These are phyloP conservation scores for Macadamia tetraphylla DNA, from an alignment of 164 flowering plant genomes.

Conservation along the genomic window DNA sequence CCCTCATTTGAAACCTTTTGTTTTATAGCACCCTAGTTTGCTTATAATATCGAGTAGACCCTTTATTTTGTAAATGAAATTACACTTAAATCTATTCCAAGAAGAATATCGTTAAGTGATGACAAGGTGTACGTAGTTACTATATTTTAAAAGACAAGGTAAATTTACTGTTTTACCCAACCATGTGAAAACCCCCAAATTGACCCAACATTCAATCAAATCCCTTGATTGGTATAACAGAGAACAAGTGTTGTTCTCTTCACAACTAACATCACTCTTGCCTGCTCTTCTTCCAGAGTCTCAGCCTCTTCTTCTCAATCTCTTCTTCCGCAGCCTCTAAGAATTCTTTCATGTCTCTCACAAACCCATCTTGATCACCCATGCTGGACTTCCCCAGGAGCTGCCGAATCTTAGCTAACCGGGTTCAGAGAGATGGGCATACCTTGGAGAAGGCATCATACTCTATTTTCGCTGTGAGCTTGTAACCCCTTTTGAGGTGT, in stretches of 20 bases:
- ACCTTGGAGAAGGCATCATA: constrained; percentile 29
- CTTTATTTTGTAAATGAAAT: too few relatives aligned
- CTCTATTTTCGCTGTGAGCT: constrained; percentile 43
- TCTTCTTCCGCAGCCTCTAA: constrained; percentile 41
- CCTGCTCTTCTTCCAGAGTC: constrained; percentile 48
- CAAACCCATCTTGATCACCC: constrained; percentile 37
- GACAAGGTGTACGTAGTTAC: too few relatives aligned
- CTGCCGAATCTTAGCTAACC: constrained; percentile 28
- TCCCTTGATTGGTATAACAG: constrained; percentile 71
- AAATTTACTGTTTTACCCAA: too few relatives aligned
- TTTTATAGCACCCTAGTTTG: too few relatives aligned
- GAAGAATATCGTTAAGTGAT: too few relatives aligned
- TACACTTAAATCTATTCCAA: too few relatives aligned
- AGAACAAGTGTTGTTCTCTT: constrained; percentile 60
- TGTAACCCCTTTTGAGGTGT: too few relatives aligned
- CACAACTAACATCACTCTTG: constrained; percentile 57
- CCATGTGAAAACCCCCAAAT: too few relatives aligned
- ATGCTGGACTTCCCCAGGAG: constrained; percentile 18
- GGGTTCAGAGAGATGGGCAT: constrained; percentile 26
- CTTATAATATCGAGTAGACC: too few relatives aligned
- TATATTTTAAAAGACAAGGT: too few relatives aligned
- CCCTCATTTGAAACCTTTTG: too few relatives aligned
- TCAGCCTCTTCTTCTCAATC: constrained; percentile 31
- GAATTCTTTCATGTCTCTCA: constrained; percentile 53
- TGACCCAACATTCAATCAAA: too few relatives aligned